Percentiles rank a stretch among this genome's conserved stretches.
phyloP scores from a whole-genome alignment of 192 early-diverging fungal species.

The Gorgonomyces haynaldii region DNA sequence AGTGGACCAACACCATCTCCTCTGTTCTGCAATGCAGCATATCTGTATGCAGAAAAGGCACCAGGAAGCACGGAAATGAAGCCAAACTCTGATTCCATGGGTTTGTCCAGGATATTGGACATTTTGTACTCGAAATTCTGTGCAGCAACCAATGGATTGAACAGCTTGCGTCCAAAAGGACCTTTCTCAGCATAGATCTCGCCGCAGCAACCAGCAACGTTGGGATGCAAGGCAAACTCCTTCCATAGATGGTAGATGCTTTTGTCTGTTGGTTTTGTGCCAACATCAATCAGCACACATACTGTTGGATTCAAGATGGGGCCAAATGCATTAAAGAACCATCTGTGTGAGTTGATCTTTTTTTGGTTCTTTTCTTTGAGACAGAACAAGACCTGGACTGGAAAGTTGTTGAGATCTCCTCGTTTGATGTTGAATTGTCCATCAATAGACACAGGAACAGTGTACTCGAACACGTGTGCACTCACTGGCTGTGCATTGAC shows the following conservation, averaged over 20 bases:
- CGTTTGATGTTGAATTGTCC: background rate
- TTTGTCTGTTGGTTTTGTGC: background rate
- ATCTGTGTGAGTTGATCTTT: conserved; percentile 57
- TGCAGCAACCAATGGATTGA: conserved; percentile 66
- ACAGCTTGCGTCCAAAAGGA: conserved; percentile 40
- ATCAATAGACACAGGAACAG: conserved; percentile 34
- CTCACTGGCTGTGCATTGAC: conserved; percentile 49
- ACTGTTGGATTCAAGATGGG: conserved; percentile 29
- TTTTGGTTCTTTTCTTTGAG: conserved; percentile 54
- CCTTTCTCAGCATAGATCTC: conserved; percentile 65
- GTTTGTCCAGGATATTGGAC: conserved; percentile 68
- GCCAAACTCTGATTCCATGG: conserved; percentile 58
- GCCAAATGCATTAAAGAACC: conserved; percentile 56
- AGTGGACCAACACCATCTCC: no score
- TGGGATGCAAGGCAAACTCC: background rate
- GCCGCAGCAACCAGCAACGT: conserved; percentile 69
- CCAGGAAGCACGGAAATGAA: conserved; percentile 70
- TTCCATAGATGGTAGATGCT: background rate
- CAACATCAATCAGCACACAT: conserved; percentile 19
- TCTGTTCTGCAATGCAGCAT: conserved; percentile 48
- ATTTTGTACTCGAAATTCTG: conserved; percentile 86
- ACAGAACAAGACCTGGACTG: conserved; percentile 52
- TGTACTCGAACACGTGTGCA: conserved; percentile 72
- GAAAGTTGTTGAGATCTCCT: conserved; percentile 34
- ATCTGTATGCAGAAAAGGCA: conserved; percentile 68